Evolutionary conservation across 768 basidiomycete species (phyloP), one percentile per base, ranked within the genome.

Genomic region (Agaricus subrufescens): DNA sequence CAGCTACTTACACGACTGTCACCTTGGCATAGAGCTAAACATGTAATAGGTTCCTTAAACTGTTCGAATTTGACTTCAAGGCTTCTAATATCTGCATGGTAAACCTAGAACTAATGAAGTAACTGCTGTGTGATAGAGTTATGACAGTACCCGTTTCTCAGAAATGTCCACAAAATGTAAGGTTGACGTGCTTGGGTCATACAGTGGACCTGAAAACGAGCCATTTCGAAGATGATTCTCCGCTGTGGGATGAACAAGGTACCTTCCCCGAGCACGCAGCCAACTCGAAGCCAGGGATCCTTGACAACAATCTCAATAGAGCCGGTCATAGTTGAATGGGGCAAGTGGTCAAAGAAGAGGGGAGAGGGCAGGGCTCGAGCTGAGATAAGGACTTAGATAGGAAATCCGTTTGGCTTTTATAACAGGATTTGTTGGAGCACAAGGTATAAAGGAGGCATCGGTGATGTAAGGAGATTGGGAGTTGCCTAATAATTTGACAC

Each of bases 91-190:
- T 82, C 69, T 57, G 81, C 74, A 63, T 82, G 82, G 57, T 73
- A 78, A 52, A 85, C 77, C 84, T 85, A 27, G 50, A 15, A 44
- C 38, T 52, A 29, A 58, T 61, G 49, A 44, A 11, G 11, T 11
- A 34, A 15, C 27, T 7, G 23, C 45, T 55, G 37, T 51, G 19
- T 37, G 55, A 61, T 53, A 30, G 54, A 34, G 30, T 25, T 44
- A 26, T 40, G 23, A 44, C 48, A 61, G 52, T 59, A 80, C 84
- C 73, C 80, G 82, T 57, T 74, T 72, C 59, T 79, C 75, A 34
- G 71, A 66, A 48, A 87, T 87, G 63, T 89, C 86, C 46, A 88
- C 83, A 66, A 89, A 87, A 67, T 88, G 86, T 38, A 88, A 65
- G 26, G 71, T 75, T 9, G 73, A 73, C 1, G 80, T 80, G 45